phyloP scores from a whole-genome alignment of 257 asterid species.

The Voacanga thouarsii region DNA sequence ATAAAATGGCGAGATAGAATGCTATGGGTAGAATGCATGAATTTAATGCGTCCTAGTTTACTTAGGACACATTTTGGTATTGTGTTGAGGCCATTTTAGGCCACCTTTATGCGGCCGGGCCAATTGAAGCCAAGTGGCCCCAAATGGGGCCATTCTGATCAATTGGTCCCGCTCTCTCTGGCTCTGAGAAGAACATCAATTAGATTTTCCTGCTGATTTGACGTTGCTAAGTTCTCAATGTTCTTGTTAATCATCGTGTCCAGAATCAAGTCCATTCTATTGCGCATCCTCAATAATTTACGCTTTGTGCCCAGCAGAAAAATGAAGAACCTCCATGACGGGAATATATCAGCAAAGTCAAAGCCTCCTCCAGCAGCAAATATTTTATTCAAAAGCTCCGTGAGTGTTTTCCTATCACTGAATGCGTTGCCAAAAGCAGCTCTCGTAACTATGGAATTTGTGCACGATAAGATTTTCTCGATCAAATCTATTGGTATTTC shows the following conservation, averaged over 20 bases:
- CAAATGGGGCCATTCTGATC: no score
- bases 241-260: background rate
- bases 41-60: no score
- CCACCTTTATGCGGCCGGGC: no score
- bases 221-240: background rate
- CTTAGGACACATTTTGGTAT: no score
- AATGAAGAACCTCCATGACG: conserved; percentile 2
- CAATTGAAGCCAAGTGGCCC: no score
- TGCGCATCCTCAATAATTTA: background rate
- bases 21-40: no score
- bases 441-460: background rate
- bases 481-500: background rate
- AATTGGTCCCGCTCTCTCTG: conserved; percentile 1
- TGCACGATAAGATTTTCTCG: background rate
- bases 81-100: no score
- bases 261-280: background rate
- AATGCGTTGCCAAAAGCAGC: background rate
- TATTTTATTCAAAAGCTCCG: background rate
- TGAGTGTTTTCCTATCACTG: background rate
- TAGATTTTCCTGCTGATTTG: conserved; percentile 1
- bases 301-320: background rate
- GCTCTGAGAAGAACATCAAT: conserved; percentile 5
- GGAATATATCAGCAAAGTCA: background rate
- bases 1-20: no score
- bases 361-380: background rate